These are phyloP conservation scores for Hortiboletus rubellus DNA, from an alignment of 1,284 basidiomycete species.

Conservation along the genomic window DNA sequence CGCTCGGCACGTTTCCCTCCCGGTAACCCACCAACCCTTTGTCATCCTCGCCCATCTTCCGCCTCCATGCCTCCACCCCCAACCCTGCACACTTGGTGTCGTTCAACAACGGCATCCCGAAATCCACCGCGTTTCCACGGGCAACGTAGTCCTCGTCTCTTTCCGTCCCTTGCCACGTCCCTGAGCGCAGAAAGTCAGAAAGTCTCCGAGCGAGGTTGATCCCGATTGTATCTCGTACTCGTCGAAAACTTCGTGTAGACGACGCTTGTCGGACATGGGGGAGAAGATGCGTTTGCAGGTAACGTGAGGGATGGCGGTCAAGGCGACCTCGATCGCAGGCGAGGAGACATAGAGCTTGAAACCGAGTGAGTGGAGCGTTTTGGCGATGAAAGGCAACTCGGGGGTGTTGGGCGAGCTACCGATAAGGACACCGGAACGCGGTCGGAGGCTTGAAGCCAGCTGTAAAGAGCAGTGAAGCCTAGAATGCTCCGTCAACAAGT, in stretches of 20 bases:
- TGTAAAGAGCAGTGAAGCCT: conserved; percentile 86
- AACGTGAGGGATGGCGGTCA: conserved; percentile 82
- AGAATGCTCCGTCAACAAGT: conserved; percentile 95
- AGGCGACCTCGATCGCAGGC: conserved; percentile 74
- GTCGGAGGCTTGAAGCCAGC: conserved; percentile 84
- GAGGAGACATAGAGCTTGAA: conserved; percentile 95
- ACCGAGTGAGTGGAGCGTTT: conserved; percentile 74
- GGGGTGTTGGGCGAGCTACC: conserved; percentile 85
- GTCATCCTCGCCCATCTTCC: conserved; percentile 81
- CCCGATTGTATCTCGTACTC: conserved; percentile 93
- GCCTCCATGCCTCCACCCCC: conserved; percentile 88
- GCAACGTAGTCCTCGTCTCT: conserved; percentile 96
- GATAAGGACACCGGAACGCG: conserved; percentile 82
- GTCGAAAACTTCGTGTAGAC: conserved; percentile 90
- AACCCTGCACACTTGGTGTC: conserved; percentile 88
- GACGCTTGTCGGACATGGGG: conserved; percentile 96
- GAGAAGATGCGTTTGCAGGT: conserved; percentile 90
- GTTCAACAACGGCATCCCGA: conserved; percentile 88
- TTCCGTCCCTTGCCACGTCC: conserved; percentile 74
- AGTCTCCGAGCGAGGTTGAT: conserved; percentile 76
- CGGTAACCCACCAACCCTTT: conserved; percentile 81
- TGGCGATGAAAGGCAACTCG: conserved; percentile 80
- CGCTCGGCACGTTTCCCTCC: conserved; percentile 90
- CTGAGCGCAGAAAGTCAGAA: conserved; percentile 34
- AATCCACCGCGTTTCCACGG: conserved; percentile 87